phyloP scores from a whole-genome alignment of 805 yeast species.

The Ogataea methanolica region DNA sequence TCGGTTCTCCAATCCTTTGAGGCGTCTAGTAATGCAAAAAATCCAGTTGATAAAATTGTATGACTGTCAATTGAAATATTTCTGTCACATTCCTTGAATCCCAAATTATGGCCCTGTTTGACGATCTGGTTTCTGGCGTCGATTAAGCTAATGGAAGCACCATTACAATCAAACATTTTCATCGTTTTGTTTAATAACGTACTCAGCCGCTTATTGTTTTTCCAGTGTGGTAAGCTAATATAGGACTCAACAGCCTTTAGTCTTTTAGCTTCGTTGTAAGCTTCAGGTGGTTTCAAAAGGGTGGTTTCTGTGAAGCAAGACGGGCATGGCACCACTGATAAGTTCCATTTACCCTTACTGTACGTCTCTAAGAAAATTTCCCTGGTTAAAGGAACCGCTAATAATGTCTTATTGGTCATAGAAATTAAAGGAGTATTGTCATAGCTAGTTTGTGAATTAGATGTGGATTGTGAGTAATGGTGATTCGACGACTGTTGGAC shows the following conservation, averaged over 20 bases:
- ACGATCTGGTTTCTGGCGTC: slow-evolving; percentile 43
- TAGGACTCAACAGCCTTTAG: slow-evolving; percentile 39
- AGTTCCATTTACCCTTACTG: slow-evolving; percentile 51
- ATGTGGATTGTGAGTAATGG: slow-evolving; percentile 10
- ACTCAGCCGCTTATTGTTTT: slow-evolving; percentile 34
- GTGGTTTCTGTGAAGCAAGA: slow-evolving; percentile 42
- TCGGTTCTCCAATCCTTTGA: slow-evolving; percentile 65
- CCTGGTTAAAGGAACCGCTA: slow-evolving; percentile 38
- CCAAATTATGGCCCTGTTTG: slow-evolving; percentile 45
- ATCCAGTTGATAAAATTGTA: slow-evolving; percentile 53
- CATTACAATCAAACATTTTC: slow-evolving; percentile 40
- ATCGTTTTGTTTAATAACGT: slow-evolving; percentile 34
- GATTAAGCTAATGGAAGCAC: slow-evolving; percentile 57
- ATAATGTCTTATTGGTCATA: slow-evolving; percentile 11
- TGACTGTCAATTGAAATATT: slow-evolving; percentile 63
- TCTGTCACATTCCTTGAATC: slow-evolving; percentile 48
- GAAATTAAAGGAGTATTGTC: slow-evolving; percentile 6
- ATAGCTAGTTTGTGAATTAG: slow-evolving; percentile 3
- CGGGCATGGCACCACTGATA: slow-evolving; percentile 54
- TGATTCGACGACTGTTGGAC: no score
- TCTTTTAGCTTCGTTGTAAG: slow-evolving; percentile 45
- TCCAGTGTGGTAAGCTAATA: slow-evolving; percentile 45
- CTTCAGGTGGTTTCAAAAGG: slow-evolving; percentile 56
- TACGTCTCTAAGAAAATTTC: slow-evolving; percentile 55
- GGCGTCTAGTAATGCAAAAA: slow-evolving; percentile 55